phyloP scores from a whole-genome alignment of 306 rosid species.

The Benincasa hispida region DNA sequence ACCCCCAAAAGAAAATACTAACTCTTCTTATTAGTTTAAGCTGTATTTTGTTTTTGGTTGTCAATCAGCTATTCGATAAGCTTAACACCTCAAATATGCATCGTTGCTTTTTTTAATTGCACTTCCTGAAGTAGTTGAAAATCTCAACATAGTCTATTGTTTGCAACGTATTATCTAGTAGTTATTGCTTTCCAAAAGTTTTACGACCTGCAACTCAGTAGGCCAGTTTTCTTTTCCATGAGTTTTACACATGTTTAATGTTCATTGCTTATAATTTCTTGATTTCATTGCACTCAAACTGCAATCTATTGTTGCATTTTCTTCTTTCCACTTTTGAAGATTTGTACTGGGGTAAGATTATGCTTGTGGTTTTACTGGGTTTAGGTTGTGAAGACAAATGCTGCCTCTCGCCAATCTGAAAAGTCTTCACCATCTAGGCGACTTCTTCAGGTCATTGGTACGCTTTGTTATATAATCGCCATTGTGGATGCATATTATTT shows the following conservation, averaged over 20 bases:
- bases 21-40: background rate
- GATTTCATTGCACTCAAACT: background rate
- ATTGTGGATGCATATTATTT: slow-evolving; percentile 7
- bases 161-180: background rate
- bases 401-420: slow-evolving; percentile 55
- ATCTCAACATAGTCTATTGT: background rate
- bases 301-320: background rate
- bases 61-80: background rate
- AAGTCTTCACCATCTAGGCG: slow-evolving; percentile 41
- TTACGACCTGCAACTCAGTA: background rate
- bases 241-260: background rate
- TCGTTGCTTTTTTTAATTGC: background rate
- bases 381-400: slow-evolving; percentile 56
- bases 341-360: slow-evolving; percentile 9
- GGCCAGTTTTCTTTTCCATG: background rate
- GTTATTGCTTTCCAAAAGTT: background rate
- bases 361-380: slow-evolving; percentile 12
- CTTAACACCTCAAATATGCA: background rate
- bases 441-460: slow-evolving; percentile 95
- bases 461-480: slow-evolving; percentile 20
- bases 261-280: background rate
- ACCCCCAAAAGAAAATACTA: background rate
- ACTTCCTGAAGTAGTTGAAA: background rate
- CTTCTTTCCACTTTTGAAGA: slow-evolving; percentile 7
- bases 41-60: background rate